Evolutionary conservation across 257 asterid species (phyloP).

Genomic region (Oldenlandia corymbosa): DNA sequence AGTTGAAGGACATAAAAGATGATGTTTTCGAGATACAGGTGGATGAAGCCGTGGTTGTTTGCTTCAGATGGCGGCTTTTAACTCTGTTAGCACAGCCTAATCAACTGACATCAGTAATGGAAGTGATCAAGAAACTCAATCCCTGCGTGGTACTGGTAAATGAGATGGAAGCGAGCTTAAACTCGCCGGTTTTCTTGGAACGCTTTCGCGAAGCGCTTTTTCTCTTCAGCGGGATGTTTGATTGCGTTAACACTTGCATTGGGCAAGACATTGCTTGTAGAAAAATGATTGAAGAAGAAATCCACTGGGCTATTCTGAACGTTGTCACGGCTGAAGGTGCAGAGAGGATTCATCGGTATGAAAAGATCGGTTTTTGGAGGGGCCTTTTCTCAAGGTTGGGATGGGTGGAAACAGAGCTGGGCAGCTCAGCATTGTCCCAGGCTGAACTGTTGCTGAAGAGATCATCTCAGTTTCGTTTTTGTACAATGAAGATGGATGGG

Average conservation of each 20-base stretch:
- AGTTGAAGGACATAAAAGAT: conserved; percentile 26
- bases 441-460: conserved; percentile 24
- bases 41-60: conserved; percentile 31
- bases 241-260: conserved; percentile 35
- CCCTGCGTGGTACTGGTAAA: conserved; percentile 33
- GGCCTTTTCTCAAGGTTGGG: conserved; percentile 17
- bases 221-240: conserved; percentile 39
- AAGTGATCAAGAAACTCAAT: conserved; percentile 22
- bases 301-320: conserved; percentile 25
- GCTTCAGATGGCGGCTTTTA: conserved; percentile 24
- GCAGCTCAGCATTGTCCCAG: conserved; percentile 28
- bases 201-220: conserved; percentile 43
- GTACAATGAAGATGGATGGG: conserved; percentile 17
- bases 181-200: conserved; percentile 35
- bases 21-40: conserved; percentile 18
- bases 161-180: conserved; percentile 44
- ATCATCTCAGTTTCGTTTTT: conserved; percentile 13
- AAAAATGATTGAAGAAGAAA: conserved; percentile 21
- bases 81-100: conserved; percentile 31
- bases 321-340: conserved; percentile 38
- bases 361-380: conserved; percentile 30
- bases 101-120: conserved; percentile 27
- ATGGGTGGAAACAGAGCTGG: conserved; percentile 29
- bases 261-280: conserved; percentile 25
- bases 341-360: conserved; percentile 25